Evolutionary conservation across 257 asterid genomes (phyloP).

Genomic region (Cruciata laevipes): DNA sequence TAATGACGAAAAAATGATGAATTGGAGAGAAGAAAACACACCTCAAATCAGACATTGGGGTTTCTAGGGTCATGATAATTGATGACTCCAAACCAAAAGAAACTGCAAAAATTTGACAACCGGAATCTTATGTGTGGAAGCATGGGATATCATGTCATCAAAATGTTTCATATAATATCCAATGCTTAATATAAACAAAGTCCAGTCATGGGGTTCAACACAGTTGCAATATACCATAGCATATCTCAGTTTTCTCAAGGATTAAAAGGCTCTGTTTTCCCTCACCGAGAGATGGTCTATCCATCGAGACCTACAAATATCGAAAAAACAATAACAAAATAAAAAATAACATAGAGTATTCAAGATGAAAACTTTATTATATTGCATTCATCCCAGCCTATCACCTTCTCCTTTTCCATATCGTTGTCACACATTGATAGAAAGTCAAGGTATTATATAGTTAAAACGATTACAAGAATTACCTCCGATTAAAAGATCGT

Average conservation of each 20-base stretch:
- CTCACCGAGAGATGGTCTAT: slow-evolving; percentile 43
- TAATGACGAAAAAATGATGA: no score
- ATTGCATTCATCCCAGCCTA: not conserved
- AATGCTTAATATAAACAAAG: no score
- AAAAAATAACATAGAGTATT: not conserved
- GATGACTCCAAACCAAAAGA: no score
- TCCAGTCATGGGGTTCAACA: not conserved
- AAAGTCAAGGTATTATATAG: not conserved
- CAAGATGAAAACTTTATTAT: not conserved
- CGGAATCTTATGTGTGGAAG: no score
- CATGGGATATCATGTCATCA: no score
- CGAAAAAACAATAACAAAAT: not conserved
- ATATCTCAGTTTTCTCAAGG: slow-evolving; percentile 64
- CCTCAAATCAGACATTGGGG: no score
- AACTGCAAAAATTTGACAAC: no score
- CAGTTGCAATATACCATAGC: slow-evolving; percentile 4
- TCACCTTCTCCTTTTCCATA: not conserved
- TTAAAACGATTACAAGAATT: no score
- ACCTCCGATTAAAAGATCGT: no score
- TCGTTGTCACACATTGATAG: not conserved
- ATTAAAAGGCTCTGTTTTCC: slow-evolving; percentile 88
- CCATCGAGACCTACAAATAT: slow-evolving; percentile 49
- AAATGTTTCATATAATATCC: no score
- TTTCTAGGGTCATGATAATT: no score
- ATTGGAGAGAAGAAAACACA: no score